Evolutionary conservation across 805 yeast genomes (phyloP).

Genomic region (Helenozyma rhizophorensis): DNA sequence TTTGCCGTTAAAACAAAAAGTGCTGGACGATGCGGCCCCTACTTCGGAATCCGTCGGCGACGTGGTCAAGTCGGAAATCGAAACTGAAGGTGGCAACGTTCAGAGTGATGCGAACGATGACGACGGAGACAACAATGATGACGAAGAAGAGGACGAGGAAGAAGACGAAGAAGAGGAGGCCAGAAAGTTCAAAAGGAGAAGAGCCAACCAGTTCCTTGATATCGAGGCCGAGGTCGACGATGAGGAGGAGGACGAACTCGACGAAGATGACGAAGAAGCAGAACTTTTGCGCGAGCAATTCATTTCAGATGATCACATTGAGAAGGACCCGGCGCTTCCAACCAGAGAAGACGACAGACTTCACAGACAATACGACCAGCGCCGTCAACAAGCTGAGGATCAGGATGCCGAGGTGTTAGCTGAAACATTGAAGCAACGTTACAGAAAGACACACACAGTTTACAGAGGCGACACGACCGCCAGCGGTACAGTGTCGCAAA

Average conservation of each 20-base stretch:
- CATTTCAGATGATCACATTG: slow-evolving; percentile 70
- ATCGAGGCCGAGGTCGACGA: slow-evolving; percentile 99
- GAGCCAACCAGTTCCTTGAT: slow-evolving; percentile 86
- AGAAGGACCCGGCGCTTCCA: slow-evolving; percentile 48
- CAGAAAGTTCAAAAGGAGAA: slow-evolving; percentile 43
- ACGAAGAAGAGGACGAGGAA: slow-evolving; percentile 48
- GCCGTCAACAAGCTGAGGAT: slow-evolving; percentile 81
- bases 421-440: slow-evolving; percentile 84
- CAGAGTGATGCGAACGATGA: slow-evolving; percentile 30
- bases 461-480: slow-evolving; percentile 79
- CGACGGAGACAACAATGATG: slow-evolving; percentile 45
- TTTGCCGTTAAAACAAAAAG: slow-evolving; percentile 9
- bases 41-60: no score
- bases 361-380: slow-evolving; percentile 87
- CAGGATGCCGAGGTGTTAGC: slow-evolving; percentile 95
- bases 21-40: background rate
- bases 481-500: slow-evolving; percentile 72
- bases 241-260: slow-evolving; percentile 90
- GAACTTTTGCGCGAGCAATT: slow-evolving; percentile 81
- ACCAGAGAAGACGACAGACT: slow-evolving; percentile 54
- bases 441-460: slow-evolving; percentile 80
- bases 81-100: slow-evolving; percentile 14
- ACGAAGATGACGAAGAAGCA: slow-evolving; percentile 87
- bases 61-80: slow-evolving; percentile 2
- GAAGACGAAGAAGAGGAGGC: slow-evolving; percentile 50